phyloP scores from a whole-genome alignment of 1,284 basidiomycete species.

The Sporisorium sorghi region DNA sequence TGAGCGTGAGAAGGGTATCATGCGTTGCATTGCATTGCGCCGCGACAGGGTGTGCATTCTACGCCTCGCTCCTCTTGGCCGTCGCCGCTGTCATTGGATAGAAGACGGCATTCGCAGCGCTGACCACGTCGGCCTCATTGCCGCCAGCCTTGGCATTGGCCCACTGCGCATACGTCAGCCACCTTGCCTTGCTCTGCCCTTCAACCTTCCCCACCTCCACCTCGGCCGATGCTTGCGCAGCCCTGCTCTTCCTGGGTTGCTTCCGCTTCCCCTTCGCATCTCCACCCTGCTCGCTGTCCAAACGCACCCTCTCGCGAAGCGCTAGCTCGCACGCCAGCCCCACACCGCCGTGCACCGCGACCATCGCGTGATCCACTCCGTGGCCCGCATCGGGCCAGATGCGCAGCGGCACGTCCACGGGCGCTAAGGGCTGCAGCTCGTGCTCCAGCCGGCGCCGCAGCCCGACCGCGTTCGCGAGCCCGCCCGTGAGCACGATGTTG shows the following conservation, averaged over 20 bases:
- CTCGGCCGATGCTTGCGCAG: not conserved
- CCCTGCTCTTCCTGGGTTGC: slow-evolving; percentile 16
- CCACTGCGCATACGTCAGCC: slow-evolving; percentile 39
- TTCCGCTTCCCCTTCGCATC: slow-evolving; percentile 3
- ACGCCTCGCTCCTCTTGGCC: not conserved
- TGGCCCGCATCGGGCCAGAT: slow-evolving; percentile 17
- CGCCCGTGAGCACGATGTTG: slow-evolving; percentile 89
- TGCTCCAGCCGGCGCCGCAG: slow-evolving; percentile 78
- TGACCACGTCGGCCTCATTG: slow-evolving; percentile 14
- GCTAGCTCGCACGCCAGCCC: slow-evolving; percentile 17
- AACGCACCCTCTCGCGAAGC: not conserved
- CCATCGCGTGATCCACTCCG: slow-evolving; percentile 8
- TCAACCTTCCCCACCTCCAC: not conserved
- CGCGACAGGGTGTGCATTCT: not conserved
- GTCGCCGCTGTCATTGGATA: slow-evolving; percentile 5
- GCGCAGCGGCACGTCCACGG: slow-evolving; percentile 39
- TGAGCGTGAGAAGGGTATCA: not conserved
- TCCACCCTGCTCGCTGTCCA: not conserved
- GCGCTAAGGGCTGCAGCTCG: slow-evolving; percentile 49
- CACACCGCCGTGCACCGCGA: slow-evolving; percentile 14
- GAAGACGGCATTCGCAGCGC: slow-evolving; percentile 22
- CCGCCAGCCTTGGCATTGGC: slow-evolving; percentile 3
- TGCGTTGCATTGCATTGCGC: not conserved
- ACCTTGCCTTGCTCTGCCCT: slow-evolving; percentile 8
- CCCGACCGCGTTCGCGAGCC: slow-evolving; percentile 80